Evolutionary conservation across 2,329 filamentous ascomycete genomes (phyloP), one percentile per base, ranked within the genome.

Genomic region (Teratosphaeria destructans): DNA sequence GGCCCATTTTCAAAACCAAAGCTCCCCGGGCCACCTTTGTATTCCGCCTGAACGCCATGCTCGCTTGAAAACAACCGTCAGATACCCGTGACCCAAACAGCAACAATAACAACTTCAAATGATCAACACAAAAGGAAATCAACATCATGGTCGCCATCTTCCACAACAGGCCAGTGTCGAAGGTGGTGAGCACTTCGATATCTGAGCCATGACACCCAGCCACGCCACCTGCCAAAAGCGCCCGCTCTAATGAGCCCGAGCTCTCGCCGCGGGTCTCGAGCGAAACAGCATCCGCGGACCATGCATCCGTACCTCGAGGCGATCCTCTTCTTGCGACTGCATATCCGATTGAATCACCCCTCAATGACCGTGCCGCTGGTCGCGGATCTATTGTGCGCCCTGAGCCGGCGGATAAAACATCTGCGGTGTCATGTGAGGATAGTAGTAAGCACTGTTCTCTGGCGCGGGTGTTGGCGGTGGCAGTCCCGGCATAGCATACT

Each of bases 401-500:
- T 49, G 43, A 19, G 43, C 43, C 43, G 43, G 43, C 16, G n/a
- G n/a, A 29, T 59, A 59, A 37, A 59, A 61, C 49, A 56, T 37
- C 37, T 37, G 52, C 54, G 57, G 60, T 27, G 39, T 16, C 47
- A 39, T 14, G 26, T 55, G 58, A n/a, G 59, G 58, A 32, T 61
- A 61, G 47, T 59, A 61, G 11, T 32, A 29, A n/a, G 43, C 35
- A 35, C 19, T 52, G 19, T 19, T 49, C 29, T 61, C 60, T 19
- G 60, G 60, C 8, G 57, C 60, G 6, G 60, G 60, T 43, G 58
- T 62, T 5, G 60, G 60, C 19, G 67, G 69, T 8, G 65, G 64
- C 12, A 72, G 57, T 4, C 69, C 70, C n/a, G 70, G 67, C 65
- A 71, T 68, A 0, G 70, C 70, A 53, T 71, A 71, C 6, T 64